A percentile compares a stretch with the other conserved stretches of the same genome.
Conservation (phyloP, 805 yeast genomes). For the Metschnikowia lochheadii region DNA sequence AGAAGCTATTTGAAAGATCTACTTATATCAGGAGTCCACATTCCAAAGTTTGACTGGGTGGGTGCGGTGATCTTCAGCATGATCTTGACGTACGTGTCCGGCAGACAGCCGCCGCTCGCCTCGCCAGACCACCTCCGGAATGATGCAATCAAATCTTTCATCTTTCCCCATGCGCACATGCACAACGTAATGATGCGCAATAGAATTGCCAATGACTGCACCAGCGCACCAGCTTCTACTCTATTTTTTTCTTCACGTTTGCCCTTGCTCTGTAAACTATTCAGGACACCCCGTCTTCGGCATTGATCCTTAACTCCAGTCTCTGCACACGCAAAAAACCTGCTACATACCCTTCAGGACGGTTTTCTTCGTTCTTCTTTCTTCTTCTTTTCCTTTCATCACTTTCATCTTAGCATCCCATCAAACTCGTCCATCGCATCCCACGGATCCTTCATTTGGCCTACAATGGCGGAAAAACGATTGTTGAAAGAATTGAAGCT, state of each 20-base stretch:
- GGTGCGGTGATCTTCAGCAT: background rate
- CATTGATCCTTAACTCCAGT: too few relatives aligned
- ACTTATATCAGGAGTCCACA: too few relatives aligned
- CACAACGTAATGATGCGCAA: conserved; percentile 1
- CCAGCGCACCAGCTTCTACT: background rate
- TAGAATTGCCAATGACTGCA: background rate
- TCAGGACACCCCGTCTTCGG: background rate
- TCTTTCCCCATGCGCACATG: conserved; percentile 3
- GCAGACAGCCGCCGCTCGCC: background rate
- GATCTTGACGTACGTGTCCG: background rate
- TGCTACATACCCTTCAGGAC: too few relatives aligned
- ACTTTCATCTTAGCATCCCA: background rate
- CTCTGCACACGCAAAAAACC: too few relatives aligned
- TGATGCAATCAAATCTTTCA: background rate
- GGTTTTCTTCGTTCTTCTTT: too few relatives aligned
- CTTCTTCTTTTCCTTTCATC: too few relatives aligned
- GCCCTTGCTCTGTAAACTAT: too few relatives aligned
- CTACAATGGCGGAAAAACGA: conserved; percentile 38
- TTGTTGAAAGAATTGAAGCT: conserved; percentile 36
- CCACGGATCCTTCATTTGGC: background rate
- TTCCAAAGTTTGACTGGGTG: too few relatives aligned
- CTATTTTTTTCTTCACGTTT: background rate
- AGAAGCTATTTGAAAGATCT: too few relatives aligned
- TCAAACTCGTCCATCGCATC: background rate
- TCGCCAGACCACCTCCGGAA: background rate